Conservation (phyloP, 106 monocot species). For the Allium sativum region DNA sequence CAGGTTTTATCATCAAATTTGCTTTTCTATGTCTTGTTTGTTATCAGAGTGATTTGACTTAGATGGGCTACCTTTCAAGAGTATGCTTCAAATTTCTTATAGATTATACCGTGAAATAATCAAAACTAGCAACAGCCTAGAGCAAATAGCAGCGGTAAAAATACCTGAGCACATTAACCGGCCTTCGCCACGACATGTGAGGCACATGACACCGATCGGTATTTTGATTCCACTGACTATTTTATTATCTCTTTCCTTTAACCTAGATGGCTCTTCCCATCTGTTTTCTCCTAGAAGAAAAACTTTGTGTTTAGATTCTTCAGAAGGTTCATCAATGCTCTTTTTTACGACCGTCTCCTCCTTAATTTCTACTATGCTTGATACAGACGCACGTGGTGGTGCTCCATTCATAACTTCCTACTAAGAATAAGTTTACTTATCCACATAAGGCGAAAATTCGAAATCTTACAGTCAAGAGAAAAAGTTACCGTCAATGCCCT, state of each 20-base stretch:
- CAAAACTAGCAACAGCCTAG: neutral
- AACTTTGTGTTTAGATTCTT: slow-evolving; percentile 52
- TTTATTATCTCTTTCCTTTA: slow-evolving; percentile 24
- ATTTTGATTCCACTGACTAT: slow-evolving; percentile 5
- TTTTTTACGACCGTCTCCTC: slow-evolving; percentile 39
- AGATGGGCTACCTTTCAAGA: neutral
- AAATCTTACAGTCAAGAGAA: neutral
- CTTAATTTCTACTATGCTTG: slow-evolving; percentile 37
- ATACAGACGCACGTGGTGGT: slow-evolving; percentile 24
- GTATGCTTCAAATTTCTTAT: neutral
- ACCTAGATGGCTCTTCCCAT: slow-evolving; percentile 87
- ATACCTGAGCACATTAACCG: slow-evolving; percentile 86
- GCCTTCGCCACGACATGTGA: slow-evolving; percentile 84
- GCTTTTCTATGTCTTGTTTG: neutral
- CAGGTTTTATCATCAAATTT: neutral
- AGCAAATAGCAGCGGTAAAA: neutral
- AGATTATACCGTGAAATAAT: neutral
- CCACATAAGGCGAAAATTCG: neutral
- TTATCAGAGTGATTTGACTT: neutral
- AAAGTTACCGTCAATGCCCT: slow-evolving; percentile 4
- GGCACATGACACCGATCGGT: slow-evolving; percentile 34
- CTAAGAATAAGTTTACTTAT: neutral
- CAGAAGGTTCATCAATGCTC: slow-evolving; percentile 17
- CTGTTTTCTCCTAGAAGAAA: slow-evolving; percentile 96
- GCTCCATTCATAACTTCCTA: slow-evolving; percentile 64